Conservation (phyloP, 345 rosid genomes). For the Excoecaria cochinchinensis region DNA sequence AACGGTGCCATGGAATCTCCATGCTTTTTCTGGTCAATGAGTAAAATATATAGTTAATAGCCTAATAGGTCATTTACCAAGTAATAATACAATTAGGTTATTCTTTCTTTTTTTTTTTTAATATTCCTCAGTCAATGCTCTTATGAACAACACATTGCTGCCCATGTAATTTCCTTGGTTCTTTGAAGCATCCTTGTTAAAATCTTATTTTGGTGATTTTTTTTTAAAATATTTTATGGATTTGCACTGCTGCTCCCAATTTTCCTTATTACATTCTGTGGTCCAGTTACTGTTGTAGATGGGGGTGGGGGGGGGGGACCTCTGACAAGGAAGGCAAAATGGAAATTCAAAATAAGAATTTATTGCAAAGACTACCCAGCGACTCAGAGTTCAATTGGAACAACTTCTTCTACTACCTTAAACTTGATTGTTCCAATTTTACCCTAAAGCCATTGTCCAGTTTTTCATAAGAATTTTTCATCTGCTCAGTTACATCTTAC, state of each 20-base stretch:
- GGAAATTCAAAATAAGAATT: conserved; percentile 24
- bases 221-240: neutral
- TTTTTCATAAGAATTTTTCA: neutral
- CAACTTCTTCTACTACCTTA: neutral
- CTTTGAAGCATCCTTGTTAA: neutral
- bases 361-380: conserved; percentile 11
- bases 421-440: neutral
- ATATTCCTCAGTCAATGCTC: too few relatives aligned
- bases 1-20: conserved; percentile 26
- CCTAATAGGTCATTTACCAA: too few relatives aligned
- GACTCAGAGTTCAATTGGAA: conserved; percentile 14
- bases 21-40: conserved; percentile 20
- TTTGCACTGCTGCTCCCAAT: neutral
- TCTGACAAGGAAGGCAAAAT: conserved; percentile 5
- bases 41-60: neutral
- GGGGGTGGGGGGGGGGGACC: conserved; percentile 33
- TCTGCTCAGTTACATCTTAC: neutral
- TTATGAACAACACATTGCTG: neutral
- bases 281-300: conserved; percentile 11
- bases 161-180: neutral
- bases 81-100: too few relatives aligned
- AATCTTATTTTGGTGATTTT: too few relatives aligned
- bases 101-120: too few relatives aligned
- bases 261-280: conserved; percentile 13
- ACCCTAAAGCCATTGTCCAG: neutral